Evolutionary conservation across 768 basidiomycete species (phyloP), one percentile per base, ranked within the genome.

Genomic region (Porphyrellus cyaneotinctus): DNA sequence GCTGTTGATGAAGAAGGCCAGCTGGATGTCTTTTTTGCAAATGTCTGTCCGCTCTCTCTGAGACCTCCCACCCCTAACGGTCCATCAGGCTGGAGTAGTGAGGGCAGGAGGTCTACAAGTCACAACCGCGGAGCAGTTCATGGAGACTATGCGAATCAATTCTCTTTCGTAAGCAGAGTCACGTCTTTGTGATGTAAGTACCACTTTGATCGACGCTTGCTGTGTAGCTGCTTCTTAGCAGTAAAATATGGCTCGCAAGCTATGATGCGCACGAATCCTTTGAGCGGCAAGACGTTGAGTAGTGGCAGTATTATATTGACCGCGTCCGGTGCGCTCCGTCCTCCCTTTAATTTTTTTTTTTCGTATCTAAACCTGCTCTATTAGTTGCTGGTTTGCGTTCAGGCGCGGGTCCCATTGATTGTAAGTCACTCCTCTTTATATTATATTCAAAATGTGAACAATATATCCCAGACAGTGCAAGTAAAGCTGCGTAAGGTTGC

Each of bases 21-120:
- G 53, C 75, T 97, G 13, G 95, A 97, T 59, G 84, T 95, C 57
- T 97, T 97, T 77, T 97, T 94, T 65, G 95, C 95, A 31, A 97
- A 97, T 66, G 94, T 91, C 63, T 47, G 82, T 51, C 24, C 12
- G 23, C 33, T 51, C 15, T 42, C 22, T 38, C 33, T 1, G 38
- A 20, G 37, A 49, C 18, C n/a, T 49, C 30, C 18, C 37, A 22
- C 39, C 31, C 24, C 44, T 66, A 36, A 53, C 36, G 30, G 17
- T 35, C 20, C 35, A 3, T 30, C 37, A 92, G 89, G 91, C 90
- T 51, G 91, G 89, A 12, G 68, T 87, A 45, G 79, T 76, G 3
- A 75, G 76, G 2, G 62, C 33, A 18, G 57, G 72, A 36, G 61
- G 64, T 9, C 62, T 94, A 15, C 71, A 73, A 12, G 74, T 84